These are phyloP conservation scores for Aspergillus bertholletiae DNA, from an alignment of 495 filamentous ascomycete genomes.

Conservation along the genomic window DNA sequence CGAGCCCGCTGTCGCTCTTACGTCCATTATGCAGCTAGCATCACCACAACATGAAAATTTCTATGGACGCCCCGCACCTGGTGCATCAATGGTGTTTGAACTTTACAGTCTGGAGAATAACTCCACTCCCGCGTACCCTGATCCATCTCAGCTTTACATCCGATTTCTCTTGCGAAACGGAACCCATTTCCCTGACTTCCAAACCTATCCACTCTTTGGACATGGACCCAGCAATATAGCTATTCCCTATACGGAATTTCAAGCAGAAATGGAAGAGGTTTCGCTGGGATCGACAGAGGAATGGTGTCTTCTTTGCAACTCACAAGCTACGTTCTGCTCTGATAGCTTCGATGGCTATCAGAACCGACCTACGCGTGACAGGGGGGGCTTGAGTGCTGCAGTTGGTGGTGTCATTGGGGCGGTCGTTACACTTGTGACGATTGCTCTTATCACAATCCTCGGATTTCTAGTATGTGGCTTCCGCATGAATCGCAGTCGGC, in stretches of 20 bases:
- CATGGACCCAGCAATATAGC: conserved; percentile 42
- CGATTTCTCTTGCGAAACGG: conserved; percentile 78
- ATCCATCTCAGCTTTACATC: conserved; percentile 57
- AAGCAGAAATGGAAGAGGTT: conserved; percentile 53
- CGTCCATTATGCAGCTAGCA: conserved; percentile 62
- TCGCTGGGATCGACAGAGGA: conserved; percentile 53
- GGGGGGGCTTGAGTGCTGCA: conserved; percentile 24
- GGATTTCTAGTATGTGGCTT: conserved; percentile 42
- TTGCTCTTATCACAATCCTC: conserved; percentile 21
- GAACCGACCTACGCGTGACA: conserved; percentile 7
- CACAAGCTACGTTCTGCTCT: conserved; percentile 57
- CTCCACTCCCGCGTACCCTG: conserved; percentile 44
- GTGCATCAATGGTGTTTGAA: conserved; percentile 69
- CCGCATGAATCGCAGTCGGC: conserved; percentile 25
- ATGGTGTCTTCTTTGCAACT: conserved; percentile 72
- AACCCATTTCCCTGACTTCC: conserved; percentile 51
- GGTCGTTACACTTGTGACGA: conserved; percentile 34
- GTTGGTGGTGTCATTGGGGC: conserved; percentile 57
- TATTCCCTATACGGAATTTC: conserved; percentile 64
- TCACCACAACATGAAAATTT: conserved; percentile 53
- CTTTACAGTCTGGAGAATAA: conserved; percentile 60
- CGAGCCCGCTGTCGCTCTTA: conserved; percentile 70
- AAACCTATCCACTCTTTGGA: conserved; percentile 66
- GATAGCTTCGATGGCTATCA: conserved; percentile 19
- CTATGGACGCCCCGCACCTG: conserved; percentile 65